These are phyloP conservation scores for Stephania cephalantha DNA, from an alignment of 164 flowering plant species.

Conservation along the genomic window DNA sequence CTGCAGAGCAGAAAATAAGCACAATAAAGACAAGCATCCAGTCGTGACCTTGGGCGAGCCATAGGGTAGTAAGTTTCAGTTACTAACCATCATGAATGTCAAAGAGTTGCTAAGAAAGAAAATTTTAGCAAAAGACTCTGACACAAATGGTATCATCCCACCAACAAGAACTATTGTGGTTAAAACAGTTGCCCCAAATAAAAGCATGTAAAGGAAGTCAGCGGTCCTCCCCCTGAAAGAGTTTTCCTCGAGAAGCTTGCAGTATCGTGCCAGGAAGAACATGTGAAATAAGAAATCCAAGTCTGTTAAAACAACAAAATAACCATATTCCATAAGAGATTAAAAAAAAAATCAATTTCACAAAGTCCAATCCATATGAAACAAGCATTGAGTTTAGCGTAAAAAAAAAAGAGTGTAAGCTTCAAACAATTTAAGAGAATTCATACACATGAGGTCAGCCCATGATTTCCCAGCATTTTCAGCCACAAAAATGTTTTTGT, in stretches of 20 bases:
- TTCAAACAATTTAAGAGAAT: no score
- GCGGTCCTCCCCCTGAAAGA: constrained; percentile 98
- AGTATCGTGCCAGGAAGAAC: constrained; percentile 98
- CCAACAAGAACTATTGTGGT: constrained; percentile 91
- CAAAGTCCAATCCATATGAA: background rate
- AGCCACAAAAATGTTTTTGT: background rate
- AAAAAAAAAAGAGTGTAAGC: background rate
- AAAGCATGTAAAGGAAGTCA: constrained; percentile 97
- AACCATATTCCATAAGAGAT: constrained; percentile 2
- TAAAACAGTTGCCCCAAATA: constrained; percentile 93
- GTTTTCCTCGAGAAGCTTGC: constrained; percentile 99
- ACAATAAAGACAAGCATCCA: background rate
- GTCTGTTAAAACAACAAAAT: constrained; percentile 44
- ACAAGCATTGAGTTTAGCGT: background rate
- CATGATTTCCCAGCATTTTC: background rate
- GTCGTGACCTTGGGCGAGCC: background rate
- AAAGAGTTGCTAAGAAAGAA: constrained; percentile 95
- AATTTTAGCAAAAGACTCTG: constrained; percentile 85
- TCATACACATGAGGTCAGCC: background rate
- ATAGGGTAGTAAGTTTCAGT: background rate
- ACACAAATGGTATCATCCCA: constrained; percentile 88
- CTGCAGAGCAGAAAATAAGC: constrained; percentile 28
- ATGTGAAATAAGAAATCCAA: constrained; percentile 97
- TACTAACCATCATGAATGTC: constrained; percentile 98
- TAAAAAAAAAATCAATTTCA: background rate